A percentile compares a stretch with the other conserved stretches of the same genome.
Evolutionary conservation across 2,329 filamentous ascomycete species (phyloP).

Genomic region (Lachnum nothofagi): DNA sequence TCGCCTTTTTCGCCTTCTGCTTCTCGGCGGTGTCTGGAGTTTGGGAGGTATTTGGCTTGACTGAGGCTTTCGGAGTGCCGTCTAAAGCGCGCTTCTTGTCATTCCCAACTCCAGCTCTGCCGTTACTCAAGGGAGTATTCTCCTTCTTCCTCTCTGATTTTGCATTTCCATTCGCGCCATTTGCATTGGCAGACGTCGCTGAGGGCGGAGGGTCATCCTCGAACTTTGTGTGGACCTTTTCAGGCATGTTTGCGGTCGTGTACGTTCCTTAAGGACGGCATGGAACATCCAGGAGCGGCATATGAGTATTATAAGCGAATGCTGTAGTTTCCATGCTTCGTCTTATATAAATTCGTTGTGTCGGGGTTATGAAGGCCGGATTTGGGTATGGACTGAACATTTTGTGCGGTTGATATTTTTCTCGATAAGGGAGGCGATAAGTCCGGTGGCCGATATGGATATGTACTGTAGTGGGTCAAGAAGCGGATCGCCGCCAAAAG

Average conservation of each 20-base stretch:
- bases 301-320: no score
- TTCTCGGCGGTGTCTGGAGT: background rate
- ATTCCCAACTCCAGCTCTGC: background rate
- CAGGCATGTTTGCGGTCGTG: constrained; percentile 35
- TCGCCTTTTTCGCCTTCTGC: constrained; percentile 31
- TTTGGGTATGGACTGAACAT: background rate
- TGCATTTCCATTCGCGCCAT: background rate
- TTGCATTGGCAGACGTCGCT: background rate
- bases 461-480: no score
- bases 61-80: constrained; percentile 19
- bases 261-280: no score
- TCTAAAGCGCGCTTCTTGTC: constrained; percentile 20
- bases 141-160: background rate
- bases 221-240: constrained; percentile 38
- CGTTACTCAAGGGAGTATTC: background rate
- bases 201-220: constrained; percentile 28
- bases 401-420: background rate
- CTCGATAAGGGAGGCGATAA: background rate
- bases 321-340: background rate
- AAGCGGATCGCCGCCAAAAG: no score
- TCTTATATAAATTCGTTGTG: no score
- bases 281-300: no score
- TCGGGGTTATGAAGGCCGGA: no score
- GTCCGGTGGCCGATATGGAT: background rate
- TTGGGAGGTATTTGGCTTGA: background rate